Conservation (phyloP, 1,139 yeast species). For the Nadsonia commutata region DNA sequence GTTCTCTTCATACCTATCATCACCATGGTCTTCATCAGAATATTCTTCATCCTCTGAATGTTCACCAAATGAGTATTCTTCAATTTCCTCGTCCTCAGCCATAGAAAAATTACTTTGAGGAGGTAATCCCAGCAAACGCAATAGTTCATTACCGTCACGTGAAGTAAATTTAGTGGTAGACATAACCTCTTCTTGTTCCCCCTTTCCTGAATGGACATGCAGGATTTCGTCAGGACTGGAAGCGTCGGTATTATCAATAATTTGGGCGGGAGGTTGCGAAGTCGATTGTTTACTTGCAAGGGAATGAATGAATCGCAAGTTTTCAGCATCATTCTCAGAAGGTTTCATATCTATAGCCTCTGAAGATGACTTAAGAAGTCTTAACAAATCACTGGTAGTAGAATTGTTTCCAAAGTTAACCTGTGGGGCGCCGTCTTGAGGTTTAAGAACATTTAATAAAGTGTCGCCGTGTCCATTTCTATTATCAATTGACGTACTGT, state of each 20-base stretch:
- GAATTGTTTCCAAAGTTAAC: neutral
- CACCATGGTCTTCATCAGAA: neutral
- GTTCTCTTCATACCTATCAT: neutral
- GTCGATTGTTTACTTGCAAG: neutral
- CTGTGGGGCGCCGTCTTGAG: neutral
- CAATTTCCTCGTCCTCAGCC: neutral
- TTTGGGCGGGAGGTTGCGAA: neutral
- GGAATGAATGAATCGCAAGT: neutral
- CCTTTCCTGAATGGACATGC: neutral
- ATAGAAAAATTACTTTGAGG: neutral
- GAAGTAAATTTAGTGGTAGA: neutral
- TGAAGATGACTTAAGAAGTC: neutral
- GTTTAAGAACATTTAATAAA: neutral
- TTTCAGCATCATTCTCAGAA: neutral
- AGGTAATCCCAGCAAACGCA: neutral
- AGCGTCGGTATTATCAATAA: neutral
- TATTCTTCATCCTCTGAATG: neutral
- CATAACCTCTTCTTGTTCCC: too few relatives aligned
- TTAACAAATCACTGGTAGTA: neutral
- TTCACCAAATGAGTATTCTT: neutral
- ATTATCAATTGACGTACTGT: neutral
- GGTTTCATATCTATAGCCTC: neutral
- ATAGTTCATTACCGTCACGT: neutral
- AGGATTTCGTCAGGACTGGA: neutral
- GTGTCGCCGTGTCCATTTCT: neutral